Evolutionary conservation across 2,329 filamentous ascomycete species (phyloP).

Genomic region (Aspergillus flavus): DNA sequence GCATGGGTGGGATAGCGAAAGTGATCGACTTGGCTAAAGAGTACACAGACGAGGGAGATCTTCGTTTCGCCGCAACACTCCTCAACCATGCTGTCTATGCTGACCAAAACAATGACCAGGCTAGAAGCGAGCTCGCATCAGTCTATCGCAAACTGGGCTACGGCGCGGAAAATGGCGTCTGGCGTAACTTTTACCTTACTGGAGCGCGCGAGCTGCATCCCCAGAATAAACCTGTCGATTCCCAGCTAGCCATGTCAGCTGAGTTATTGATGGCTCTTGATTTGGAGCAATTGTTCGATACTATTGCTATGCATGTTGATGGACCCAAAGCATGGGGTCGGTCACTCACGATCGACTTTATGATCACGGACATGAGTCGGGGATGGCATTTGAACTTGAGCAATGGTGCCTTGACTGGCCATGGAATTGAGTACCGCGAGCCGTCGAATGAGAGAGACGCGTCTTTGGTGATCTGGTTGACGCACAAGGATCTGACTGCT

Average conservation of each 20-base stretch:
- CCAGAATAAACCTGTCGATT: conserved; percentile 5
- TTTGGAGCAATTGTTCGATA: conserved; percentile 11
- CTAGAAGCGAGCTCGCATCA: conserved; percentile 29
- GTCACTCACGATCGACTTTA: conserved; percentile 2
- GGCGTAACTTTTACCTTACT: conserved; percentile 45
- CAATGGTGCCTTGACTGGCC: conserved; percentile 11
- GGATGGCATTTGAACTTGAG: conserved; percentile 8
- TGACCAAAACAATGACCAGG: conserved; percentile 21
- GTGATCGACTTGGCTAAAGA: conserved; percentile 9
- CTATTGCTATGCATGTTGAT: conserved; percentile 7
- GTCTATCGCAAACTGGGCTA: conserved; percentile 40
- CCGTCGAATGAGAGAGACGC: neutral
- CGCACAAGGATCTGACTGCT: conserved; percentile 4
- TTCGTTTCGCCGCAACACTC: conserved; percentile 43
- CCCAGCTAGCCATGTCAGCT: neutral
- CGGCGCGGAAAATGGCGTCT: conserved; percentile 44
- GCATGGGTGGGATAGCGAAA: conserved; percentile 28
- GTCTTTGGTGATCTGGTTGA: neutral
- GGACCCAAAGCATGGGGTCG: conserved; percentile 10
- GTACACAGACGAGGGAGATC: conserved; percentile 27
- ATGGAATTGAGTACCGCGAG: neutral
- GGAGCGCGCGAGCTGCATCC: conserved; percentile 30
- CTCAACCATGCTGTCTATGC: conserved; percentile 39
- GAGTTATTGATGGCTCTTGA: conserved; percentile 7
- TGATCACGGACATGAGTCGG: neutral